Base-by-base conservation (phyloP, 495 filamentous ascomycete genomes). In the Margaritispora aquatica region DNA sequence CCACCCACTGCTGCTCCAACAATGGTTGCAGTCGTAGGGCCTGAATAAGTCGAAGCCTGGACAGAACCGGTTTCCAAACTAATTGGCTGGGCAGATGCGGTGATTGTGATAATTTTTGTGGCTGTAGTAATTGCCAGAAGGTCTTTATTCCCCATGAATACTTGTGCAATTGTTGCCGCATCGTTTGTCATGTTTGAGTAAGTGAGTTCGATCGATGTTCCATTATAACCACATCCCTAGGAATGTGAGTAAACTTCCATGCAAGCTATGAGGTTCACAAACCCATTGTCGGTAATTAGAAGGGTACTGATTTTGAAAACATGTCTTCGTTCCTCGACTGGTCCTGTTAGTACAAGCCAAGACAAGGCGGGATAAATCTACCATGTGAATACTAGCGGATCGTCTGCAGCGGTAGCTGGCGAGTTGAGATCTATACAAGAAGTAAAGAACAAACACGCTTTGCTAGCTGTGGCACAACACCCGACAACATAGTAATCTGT, bases 401-500 rank as follows among this genome's bases (percentile, higher is more conserved):
- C 19, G 34, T 49, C 38, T 0, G 17, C 55, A 3, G 41, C 26
- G 1, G 22, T 26, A 2, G 21, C 21, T n/a, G 55, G 55, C 8
- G 38, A 50, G 17, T 57, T 50, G 9, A 27, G 8, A 22, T 57
- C 55, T 3, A 57, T 29, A 23, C 55, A 57, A 11, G 55, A 49
- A 29, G 55, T 57, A 44, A 41, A 57, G 20, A 57, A 49, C 3
- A 31, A 9, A 20, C 55, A 57, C 17, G 21, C 41, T 15, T 29
- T 50, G 19, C 38, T 57, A n/a, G 21, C 44, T 8, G 41, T 57
- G 20, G 55, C 41, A 50, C 55, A 57, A 20, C 55, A 57, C 13
- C 55, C 55, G 19, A 57, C 55, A 49, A 49, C 24, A 29, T 19
- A 49, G n/a, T 57, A 49, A 34, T 57, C 55, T 9, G 55, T 29